These are phyloP conservation scores for Cercophora scortea DNA, from an alignment of 495 filamentous ascomycete genomes.

Conservation along the genomic window DNA sequence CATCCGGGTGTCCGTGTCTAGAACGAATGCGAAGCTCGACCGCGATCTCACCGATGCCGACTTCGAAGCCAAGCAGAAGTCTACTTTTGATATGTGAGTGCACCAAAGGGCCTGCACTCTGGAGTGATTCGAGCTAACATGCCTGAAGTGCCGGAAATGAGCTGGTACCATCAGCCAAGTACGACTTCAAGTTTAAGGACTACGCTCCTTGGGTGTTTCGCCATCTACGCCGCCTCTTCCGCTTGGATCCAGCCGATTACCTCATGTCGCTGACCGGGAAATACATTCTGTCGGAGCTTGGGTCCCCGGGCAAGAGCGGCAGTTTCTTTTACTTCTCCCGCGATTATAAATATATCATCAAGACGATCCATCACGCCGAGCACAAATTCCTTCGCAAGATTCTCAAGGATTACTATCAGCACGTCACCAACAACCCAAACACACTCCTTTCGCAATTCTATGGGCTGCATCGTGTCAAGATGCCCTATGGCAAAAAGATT, in stretches of 20 bases:
- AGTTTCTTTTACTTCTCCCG: constrained; percentile 99
- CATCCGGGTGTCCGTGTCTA: constrained; percentile 92
- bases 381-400: constrained; percentile 93
- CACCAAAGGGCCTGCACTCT: not conserved
- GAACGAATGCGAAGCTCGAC: constrained; percentile 95
- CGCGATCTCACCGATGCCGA: constrained; percentile 79
- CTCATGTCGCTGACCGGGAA: constrained; percentile 97
- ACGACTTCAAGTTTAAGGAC: constrained; percentile 99
- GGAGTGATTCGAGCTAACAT: constrained; percentile 4
- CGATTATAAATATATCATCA: constrained; percentile 99
- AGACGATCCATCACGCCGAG: constrained; percentile 95
- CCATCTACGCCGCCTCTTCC: constrained; percentile 79
- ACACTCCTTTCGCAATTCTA: constrained; percentile 98
- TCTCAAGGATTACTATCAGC: constrained; percentile 86
- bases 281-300: constrained; percentile 95
- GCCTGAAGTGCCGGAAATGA: constrained; percentile 78
- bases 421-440: constrained; percentile 89
- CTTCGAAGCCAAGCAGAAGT: constrained; percentile 90
- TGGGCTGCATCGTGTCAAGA: constrained; percentile 94
- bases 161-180: constrained; percentile 94
- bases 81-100: constrained; percentile 84
- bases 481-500: constrained; percentile 96
- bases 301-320: constrained; percentile 95
- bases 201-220: constrained; percentile 99
- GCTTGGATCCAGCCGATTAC: constrained; percentile 93